A percentile compares a stretch with the other conserved stretches of the same genome.
These are phyloP conservation scores for Eimeria falciformis DNA, from an alignment of 169 alveolate genomes.

Conservation along the genomic window DNA sequence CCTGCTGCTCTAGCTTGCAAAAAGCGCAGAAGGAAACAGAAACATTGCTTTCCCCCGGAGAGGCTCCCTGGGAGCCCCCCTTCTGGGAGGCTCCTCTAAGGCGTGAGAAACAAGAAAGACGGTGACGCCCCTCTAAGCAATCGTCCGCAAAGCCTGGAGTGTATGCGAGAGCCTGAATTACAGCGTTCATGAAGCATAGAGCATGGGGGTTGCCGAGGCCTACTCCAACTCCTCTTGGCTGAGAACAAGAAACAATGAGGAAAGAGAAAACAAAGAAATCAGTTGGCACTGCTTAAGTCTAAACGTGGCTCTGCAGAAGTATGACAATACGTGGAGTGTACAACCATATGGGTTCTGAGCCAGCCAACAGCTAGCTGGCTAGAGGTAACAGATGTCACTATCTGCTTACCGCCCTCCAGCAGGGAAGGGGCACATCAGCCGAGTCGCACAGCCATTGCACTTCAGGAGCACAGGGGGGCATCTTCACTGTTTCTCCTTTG, in stretches of 20 bases:
- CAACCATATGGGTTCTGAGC: not conserved
- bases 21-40: conserved; percentile 76
- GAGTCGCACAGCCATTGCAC: conserved; percentile 10
- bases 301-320: not conserved
- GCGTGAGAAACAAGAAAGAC: conserved; percentile 36
- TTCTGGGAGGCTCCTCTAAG: conserved; percentile 23
- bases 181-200: conserved; percentile 71
- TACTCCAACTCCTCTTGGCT: conserved; percentile 35
- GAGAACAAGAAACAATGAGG: not conserved
- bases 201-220: conserved; percentile 75
- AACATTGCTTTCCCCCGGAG: not conserved
- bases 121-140: conserved; percentile 58
- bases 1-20: conserved; percentile 84
- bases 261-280: not conserved
- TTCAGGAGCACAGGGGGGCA: conserved; percentile 41
- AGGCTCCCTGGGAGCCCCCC: conserved; percentile 1
- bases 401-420: conserved; percentile 48
- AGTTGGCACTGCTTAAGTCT: too few species aligned
- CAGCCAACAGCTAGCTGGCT: not conserved
- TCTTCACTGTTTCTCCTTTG: not conserved
- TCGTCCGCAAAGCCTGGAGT: conserved; percentile 75
- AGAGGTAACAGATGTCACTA: conserved; percentile 2
- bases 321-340: not conserved
- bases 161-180: conserved; percentile 73
- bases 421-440: conserved; percentile 63